These are phyloP conservation scores for Tinospora cordifolia DNA, from an alignment of 164 flowering plant species.

Conservation along the genomic window DNA sequence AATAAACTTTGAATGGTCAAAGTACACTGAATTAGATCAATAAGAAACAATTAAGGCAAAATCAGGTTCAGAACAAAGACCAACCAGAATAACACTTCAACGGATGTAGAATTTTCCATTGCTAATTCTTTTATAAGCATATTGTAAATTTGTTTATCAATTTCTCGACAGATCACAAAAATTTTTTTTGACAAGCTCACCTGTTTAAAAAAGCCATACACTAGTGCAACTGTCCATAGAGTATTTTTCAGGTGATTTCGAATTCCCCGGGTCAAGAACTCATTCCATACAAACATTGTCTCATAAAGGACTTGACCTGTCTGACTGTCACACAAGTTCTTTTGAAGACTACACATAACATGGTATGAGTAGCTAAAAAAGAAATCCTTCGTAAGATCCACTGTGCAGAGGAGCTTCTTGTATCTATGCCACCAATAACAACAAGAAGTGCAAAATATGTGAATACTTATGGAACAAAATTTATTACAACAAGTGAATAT, in stretches of 20 bases:
- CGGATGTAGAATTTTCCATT: background rate
- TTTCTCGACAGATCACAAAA: background rate
- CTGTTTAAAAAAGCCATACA: constrained; percentile 95
- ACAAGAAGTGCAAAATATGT: constrained; percentile 23
- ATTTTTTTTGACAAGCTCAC: constrained; percentile 23
- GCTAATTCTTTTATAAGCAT: background rate
- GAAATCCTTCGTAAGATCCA: constrained; percentile 99
- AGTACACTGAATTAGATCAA: background rate
- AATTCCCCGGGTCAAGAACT: constrained; percentile 76
- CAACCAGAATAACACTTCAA: background rate
- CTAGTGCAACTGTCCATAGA: constrained; percentile 86
- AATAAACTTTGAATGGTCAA: no score
- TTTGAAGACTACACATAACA: constrained; percentile 89
- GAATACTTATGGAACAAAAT: constrained; percentile 16
- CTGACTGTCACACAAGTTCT: constrained; percentile 52
- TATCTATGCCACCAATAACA: constrained; percentile 57
- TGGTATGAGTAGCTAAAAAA: constrained; percentile 98
- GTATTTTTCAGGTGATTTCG: constrained; percentile 69
- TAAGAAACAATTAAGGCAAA: background rate
- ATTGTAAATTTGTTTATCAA: background rate
- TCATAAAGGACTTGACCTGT: constrained; percentile 52
- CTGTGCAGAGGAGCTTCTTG: constrained; percentile 91
- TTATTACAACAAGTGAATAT: background rate
- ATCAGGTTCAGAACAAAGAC: background rate
- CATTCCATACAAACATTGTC: constrained; percentile 98